Conservation (phyloP, 768 basidiomycete genomes). For the Boletus sensibilis region DNA sequence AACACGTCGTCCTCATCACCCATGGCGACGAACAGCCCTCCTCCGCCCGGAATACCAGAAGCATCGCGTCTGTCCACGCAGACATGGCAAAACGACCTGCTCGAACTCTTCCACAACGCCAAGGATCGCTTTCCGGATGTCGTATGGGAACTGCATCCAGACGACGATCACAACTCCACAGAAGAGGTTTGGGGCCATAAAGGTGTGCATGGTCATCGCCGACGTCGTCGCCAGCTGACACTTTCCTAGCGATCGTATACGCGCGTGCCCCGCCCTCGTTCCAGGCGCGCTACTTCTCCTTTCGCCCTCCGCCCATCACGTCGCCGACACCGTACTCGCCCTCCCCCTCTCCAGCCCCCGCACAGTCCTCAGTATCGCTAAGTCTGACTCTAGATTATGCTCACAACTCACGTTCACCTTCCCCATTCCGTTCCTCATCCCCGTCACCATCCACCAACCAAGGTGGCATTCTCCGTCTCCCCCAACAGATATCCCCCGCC, state of each 20-base stretch:
- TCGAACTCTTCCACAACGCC: constrained; percentile 73
- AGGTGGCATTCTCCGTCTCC: constrained; percentile 55
- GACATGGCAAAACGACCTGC: constrained; percentile 81
- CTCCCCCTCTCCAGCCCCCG: constrained; percentile 50
- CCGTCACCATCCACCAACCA: constrained; percentile 45
- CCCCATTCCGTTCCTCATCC: constrained; percentile 45
- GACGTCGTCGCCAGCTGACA: not conserved
- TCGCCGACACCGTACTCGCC: constrained; percentile 51
- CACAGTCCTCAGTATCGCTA: constrained; percentile 62
- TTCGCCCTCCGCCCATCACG: constrained; percentile 55
- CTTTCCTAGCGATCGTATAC: constrained; percentile 77
- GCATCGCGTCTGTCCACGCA: constrained; percentile 65
- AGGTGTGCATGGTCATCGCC: constrained; percentile 49
- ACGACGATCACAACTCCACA: constrained; percentile 46
- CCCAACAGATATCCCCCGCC: constrained; percentile 68
- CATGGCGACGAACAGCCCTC: constrained; percentile 29
- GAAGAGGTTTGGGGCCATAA: constrained; percentile 91
- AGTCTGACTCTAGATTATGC: constrained; percentile 44
- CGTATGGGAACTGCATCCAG: constrained; percentile 79
- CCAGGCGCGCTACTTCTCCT: constrained; percentile 85
- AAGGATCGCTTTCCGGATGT: constrained; percentile 96
- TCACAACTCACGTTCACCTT: constrained; percentile 44
- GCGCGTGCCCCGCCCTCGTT: constrained; percentile 92
- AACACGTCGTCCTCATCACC: constrained; percentile 24
- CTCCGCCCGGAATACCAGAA: constrained; percentile 42